phyloP scores from a whole-genome alignment of 176 grass and related monocot species.

The Carex pumila region DNA sequence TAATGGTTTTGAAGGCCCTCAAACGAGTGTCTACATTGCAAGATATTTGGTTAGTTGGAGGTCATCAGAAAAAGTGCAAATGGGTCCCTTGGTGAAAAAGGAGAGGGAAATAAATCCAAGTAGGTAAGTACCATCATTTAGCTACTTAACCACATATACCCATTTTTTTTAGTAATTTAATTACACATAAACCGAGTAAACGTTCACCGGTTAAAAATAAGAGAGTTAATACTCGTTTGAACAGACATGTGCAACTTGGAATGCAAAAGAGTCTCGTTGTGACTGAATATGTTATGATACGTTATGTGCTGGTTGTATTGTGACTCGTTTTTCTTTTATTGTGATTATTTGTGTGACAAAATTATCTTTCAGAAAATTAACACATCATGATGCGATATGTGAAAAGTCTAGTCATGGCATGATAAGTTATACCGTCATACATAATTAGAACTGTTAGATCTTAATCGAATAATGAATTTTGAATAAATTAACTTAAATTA shows the following conservation, averaged over 20 bases:
- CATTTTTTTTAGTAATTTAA: not conserved
- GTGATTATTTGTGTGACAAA: too few species aligned
- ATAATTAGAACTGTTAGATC: too few species aligned
- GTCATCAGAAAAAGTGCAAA: not conserved
- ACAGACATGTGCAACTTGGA: not conserved
- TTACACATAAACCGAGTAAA: not conserved
- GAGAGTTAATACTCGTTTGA: not conserved
- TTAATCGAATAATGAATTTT: too few species aligned
- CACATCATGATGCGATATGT: too few species aligned
- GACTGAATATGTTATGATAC: too few species aligned
- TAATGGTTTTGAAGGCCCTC: not conserved
- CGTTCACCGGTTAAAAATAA: not conserved
- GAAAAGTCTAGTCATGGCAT: too few species aligned
- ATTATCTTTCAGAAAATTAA: too few species aligned
- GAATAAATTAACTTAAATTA: too few species aligned
- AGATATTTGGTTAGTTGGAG: slow-evolving; percentile 13
- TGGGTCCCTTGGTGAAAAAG: not conserved
- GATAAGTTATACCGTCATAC: too few species aligned
- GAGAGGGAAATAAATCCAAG: not conserved
- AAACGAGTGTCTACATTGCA: not conserved
- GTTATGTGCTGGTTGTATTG: too few species aligned
- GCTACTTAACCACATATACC: not conserved
- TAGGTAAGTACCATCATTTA: not conserved
- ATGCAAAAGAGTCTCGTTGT: too few species aligned
- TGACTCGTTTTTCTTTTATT: too few species aligned